Evolutionary conservation across 1,139 yeast species (phyloP).

Genomic region (Geotrichum aggregatum): DNA sequence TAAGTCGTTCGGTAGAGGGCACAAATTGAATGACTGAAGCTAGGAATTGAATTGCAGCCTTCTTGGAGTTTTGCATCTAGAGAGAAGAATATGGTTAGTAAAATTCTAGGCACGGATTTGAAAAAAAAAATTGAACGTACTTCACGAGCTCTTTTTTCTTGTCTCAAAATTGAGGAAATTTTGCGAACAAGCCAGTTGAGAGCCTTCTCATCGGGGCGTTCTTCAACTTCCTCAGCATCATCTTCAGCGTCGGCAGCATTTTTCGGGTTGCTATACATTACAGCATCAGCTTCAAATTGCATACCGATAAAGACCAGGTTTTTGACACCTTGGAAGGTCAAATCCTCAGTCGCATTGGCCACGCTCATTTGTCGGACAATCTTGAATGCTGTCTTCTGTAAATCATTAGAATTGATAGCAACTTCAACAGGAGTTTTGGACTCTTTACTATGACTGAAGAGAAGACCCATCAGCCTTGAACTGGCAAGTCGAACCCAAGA

Average conservation of each 20-base stretch:
- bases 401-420: constrained; percentile 30
- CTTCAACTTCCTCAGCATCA: constrained; percentile 20
- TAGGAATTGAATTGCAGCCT: constrained; percentile 47
- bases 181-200: constrained; percentile 61
- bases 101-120: too few relatives aligned
- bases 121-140: neutral
- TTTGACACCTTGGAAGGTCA: constrained; percentile 64
- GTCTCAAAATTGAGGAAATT: constrained; percentile 57
- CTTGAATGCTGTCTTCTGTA: constrained; percentile 66
- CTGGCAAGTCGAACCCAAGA: constrained; percentile 82
- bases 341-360: constrained; percentile 60
- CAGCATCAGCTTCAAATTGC: constrained; percentile 53
- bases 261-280: constrained; percentile 26
- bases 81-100: neutral
- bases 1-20: constrained; percentile 12
- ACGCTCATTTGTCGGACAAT: constrained; percentile 76
- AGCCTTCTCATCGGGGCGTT: constrained; percentile 39
- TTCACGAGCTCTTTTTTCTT: constrained; percentile 19
- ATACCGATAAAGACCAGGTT: constrained; percentile 60
- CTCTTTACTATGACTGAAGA: constrained; percentile 44
- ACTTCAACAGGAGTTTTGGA: constrained; percentile 20
- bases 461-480: constrained; percentile 54
- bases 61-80: constrained; percentile 53
- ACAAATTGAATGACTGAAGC: constrained; percentile 35
- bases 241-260: constrained; percentile 28